Percentiles rank a stretch among this genome's conserved stretches.
Conservation (phyloP, 2,329 filamentous ascomycete species). For the Pestalotiopsis sp. region DNA sequence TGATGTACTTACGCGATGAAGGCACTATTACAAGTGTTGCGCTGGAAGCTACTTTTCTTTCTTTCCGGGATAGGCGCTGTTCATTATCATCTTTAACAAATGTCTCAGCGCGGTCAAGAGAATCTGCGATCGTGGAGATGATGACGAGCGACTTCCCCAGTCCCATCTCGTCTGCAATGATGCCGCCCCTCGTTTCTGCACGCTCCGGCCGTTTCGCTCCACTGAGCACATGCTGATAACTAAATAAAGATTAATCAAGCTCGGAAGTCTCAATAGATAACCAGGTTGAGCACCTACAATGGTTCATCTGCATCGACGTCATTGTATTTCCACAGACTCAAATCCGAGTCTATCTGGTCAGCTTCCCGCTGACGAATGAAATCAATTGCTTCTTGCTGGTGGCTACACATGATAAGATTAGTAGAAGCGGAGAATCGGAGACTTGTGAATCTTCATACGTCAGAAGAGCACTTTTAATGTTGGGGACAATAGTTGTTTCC, state of each 20-base stretch:
- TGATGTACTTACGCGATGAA: neutral
- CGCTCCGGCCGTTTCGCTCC: neutral
- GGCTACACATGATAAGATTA: neutral
- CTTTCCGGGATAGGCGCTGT: neutral
- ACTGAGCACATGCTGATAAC: neutral
- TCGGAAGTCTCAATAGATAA: neutral
- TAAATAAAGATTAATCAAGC: neutral
- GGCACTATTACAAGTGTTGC: neutral
- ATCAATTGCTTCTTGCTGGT: neutral
- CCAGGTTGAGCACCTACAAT: neutral
- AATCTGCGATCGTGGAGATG: neutral
- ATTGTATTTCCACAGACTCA: slow-evolving; percentile 10
- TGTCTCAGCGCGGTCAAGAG: neutral
- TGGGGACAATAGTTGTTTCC: neutral
- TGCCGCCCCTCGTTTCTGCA: neutral
- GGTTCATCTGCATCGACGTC: slow-evolving; percentile 5
- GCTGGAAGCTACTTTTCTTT: neutral
- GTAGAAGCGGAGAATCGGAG: neutral
- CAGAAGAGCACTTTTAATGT: neutral
- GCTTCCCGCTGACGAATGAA: neutral
- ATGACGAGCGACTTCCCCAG: slow-evolving; percentile 6
- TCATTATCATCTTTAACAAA: neutral
- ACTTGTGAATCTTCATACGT: neutral
- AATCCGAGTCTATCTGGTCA: neutral
- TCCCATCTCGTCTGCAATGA: slow-evolving; percentile 11